These are phyloP conservation scores for Hemileccinum rubropunctum DNA, from an alignment of 768 basidiomycete species.

Conservation along the genomic window DNA sequence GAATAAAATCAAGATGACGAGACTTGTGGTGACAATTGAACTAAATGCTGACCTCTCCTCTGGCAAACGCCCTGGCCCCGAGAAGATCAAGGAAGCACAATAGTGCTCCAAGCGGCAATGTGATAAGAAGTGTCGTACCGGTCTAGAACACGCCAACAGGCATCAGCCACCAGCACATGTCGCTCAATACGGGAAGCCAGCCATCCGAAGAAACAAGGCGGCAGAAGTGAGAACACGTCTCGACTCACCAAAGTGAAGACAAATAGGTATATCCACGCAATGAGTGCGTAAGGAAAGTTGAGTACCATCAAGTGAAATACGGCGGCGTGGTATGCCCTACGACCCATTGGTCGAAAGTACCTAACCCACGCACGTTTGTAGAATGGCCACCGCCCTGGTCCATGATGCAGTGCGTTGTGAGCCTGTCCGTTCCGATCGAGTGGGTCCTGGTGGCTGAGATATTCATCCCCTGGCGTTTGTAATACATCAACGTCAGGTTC, in stretches of 20 bases:
- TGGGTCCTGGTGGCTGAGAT: slow-evolving; percentile 20
- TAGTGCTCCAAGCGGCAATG: slow-evolving; percentile 72
- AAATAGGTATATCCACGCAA: slow-evolving; percentile 79
- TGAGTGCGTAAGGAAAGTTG: slow-evolving; percentile 77
- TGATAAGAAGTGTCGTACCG: slow-evolving; percentile 77
- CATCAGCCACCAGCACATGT: slow-evolving; percentile 17
- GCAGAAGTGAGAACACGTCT: neutral
- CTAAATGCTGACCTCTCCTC: slow-evolving; percentile 56
- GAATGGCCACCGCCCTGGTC: slow-evolving; percentile 6
- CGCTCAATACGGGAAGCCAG: slow-evolving; percentile 1
- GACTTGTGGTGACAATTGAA: neutral
- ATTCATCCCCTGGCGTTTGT: slow-evolving; percentile 21
- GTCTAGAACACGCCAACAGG: slow-evolving; percentile 40
- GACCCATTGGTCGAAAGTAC: slow-evolving; percentile 65
- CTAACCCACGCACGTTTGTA: slow-evolving; percentile 39
- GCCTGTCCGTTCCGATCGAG: slow-evolving; percentile 1
- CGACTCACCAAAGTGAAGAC: slow-evolving; percentile 72
- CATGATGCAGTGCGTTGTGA: neutral
- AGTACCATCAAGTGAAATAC: slow-evolving; percentile 67
- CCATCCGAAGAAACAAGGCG: neutral
- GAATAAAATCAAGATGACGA: slow-evolving; percentile 14
- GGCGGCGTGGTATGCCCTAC: slow-evolving; percentile 58
- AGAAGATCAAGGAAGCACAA: slow-evolving; percentile 76
- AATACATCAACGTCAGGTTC: slow-evolving; percentile 39
- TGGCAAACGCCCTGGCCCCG: slow-evolving; percentile 67